A percentile compares a stretch with the other conserved stretches of the same genome.
These are phyloP conservation scores for Lipomyces starkeyi DNA, from an alignment of 805 yeast species.

Conservation along the genomic window DNA sequence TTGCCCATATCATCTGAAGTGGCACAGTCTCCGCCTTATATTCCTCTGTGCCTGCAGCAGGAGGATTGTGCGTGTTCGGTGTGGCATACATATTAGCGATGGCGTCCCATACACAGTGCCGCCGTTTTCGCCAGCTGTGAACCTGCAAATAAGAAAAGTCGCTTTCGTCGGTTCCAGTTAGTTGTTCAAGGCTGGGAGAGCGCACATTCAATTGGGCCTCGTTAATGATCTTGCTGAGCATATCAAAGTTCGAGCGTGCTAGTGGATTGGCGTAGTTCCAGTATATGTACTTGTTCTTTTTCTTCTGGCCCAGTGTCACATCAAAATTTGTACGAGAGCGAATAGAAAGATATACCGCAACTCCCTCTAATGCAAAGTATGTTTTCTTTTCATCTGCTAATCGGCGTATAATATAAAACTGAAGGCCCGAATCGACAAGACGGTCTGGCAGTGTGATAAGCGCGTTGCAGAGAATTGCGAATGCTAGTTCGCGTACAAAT, in stretches of 20 bases:
- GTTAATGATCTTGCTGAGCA: neutral
- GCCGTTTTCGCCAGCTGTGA: constrained; percentile 4
- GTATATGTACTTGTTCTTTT: neutral
- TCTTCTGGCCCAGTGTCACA: neutral
- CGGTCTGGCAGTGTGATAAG: constrained; percentile 1
- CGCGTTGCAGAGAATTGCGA: constrained; percentile 1
- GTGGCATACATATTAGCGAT: neutral
- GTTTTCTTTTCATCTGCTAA: neutral
- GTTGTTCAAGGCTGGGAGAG: neutral
- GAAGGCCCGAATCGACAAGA: constrained; percentile 7
- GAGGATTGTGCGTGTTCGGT: neutral
- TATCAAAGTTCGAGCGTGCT: constrained; percentile 4
- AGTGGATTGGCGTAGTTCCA: constrained; percentile 1
- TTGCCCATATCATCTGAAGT: neutral
- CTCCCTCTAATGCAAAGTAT: neutral
- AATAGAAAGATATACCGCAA: constrained; percentile 5
- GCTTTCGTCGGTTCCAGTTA: neutral
- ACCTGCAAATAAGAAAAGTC: neutral
- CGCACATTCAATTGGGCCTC: neutral
- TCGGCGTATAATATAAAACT: neutral
- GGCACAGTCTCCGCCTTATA: constrained; percentile 4
- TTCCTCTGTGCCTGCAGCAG: neutral
- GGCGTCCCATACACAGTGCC: constrained; percentile 3
- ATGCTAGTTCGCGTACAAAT: constrained; percentile 1
- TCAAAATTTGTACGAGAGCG: constrained; percentile 5